These are phyloP conservation scores for Tripterygium wilfordii DNA, from an alignment of 177 flowering plant genomes.

Conservation along the genomic window DNA sequence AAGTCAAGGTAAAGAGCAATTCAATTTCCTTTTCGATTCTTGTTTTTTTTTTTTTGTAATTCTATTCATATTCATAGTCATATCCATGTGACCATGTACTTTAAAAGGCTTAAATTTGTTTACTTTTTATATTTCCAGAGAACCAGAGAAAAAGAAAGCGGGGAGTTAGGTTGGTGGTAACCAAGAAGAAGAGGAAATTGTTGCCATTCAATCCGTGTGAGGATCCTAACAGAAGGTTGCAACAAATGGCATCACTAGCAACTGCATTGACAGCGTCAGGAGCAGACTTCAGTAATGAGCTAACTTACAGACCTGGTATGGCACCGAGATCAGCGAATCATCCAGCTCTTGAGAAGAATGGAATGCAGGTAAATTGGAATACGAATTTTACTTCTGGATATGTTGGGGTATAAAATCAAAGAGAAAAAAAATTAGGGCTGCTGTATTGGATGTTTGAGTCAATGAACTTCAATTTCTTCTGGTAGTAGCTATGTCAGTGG, in stretches of 20 bases:
- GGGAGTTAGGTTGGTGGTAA: slow-evolving; percentile 29
- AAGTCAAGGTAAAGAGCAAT: slow-evolving; percentile 32
- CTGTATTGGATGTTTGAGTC: no score
- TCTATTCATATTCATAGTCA: no score
- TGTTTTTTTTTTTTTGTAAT: background rate
- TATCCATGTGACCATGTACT: no score
- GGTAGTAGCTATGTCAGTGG: no score
- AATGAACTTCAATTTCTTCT: no score
- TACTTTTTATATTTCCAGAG: slow-evolving; percentile 19
- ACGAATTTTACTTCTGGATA: no score
- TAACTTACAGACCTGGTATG: slow-evolving; percentile 72
- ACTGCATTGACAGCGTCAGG: slow-evolving; percentile 70
- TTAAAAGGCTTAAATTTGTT: background rate
- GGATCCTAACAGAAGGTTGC: slow-evolving; percentile 55
- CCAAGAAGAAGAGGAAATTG: slow-evolving; percentile 71
- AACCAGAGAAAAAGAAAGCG: slow-evolving; percentile 46
- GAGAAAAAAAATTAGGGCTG: no score
- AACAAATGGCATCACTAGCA: slow-evolving; percentile 90
- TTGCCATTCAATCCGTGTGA: slow-evolving; percentile 70
- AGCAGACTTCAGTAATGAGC: slow-evolving; percentile 69
- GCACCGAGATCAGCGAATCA: slow-evolving; percentile 74
- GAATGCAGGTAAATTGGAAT: slow-evolving; percentile 69
- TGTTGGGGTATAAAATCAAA: no score
- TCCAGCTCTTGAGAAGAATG: slow-evolving; percentile 64
- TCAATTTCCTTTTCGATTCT: background rate